These are phyloP conservation scores for Talaromyces adpressus DNA, from an alignment of 495 filamentous ascomycete species.

Conservation along the genomic window DNA sequence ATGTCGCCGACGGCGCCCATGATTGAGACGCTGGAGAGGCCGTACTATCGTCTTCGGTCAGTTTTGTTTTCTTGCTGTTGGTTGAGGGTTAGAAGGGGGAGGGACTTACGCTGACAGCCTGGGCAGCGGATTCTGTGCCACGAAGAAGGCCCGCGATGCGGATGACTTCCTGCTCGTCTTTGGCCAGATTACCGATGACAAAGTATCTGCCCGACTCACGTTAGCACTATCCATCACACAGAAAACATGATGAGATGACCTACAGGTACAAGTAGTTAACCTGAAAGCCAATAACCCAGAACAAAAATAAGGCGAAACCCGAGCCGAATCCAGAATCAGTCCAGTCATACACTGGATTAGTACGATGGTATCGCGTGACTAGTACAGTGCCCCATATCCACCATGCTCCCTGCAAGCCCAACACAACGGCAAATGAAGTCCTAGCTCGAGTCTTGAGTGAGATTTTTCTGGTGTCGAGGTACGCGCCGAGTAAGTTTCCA, in stretches of 20 bases:
- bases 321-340: slow-evolving; percentile 44
- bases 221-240: slow-evolving; percentile 4
- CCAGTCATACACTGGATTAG: slow-evolving; percentile 53
- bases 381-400: slow-evolving; percentile 57
- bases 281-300: slow-evolving; percentile 54
- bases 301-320: slow-evolving; percentile 51
- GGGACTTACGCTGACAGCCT: slow-evolving; percentile 45
- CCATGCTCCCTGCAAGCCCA: slow-evolving; percentile 48
- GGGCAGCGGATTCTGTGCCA: slow-evolving; percentile 56
- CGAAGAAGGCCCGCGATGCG: slow-evolving; percentile 54
- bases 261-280: slow-evolving; percentile 58
- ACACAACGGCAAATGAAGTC: slow-evolving; percentile 35
- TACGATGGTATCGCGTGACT: slow-evolving; percentile 43
- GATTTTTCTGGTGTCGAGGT: slow-evolving; percentile 43
- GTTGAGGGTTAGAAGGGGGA: background rate
- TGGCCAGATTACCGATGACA: slow-evolving; percentile 51
- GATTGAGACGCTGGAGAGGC: slow-evolving; percentile 45
- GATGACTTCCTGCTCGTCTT: slow-evolving; percentile 48
- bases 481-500: slow-evolving; percentile 50
- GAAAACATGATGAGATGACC: too few species aligned
- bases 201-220: slow-evolving; percentile 41
- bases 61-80: background rate
- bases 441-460: slow-evolving; percentile 42
- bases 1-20: slow-evolving; percentile 53
- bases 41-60: slow-evolving; percentile 33